These are phyloP conservation scores for Forsythia suspensa DNA, from an alignment of 257 asterid genomes.

Conservation along the genomic window DNA sequence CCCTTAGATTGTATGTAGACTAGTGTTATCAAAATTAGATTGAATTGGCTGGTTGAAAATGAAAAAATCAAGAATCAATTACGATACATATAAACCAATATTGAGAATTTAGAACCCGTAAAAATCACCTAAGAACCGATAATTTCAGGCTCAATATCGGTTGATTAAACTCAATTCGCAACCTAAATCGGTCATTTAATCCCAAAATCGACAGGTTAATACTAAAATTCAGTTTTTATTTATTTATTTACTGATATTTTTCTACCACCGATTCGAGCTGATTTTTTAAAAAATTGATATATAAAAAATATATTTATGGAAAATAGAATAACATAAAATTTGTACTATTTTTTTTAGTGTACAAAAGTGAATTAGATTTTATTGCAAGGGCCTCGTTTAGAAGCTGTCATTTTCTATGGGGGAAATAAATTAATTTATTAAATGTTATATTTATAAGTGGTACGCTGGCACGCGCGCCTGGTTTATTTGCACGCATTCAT, in stretches of 20 bases:
- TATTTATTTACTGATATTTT: no score
- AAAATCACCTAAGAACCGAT: background rate
- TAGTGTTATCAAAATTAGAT: background rate
- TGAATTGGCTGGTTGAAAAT: background rate
- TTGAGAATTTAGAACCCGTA: background rate
- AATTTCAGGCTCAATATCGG: background rate
- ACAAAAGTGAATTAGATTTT: slow-evolving; percentile 6
- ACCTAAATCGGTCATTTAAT: background rate
- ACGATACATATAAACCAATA: background rate
- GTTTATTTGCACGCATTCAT: slow-evolving; percentile 32
- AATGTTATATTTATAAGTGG: slow-evolving; percentile 7
- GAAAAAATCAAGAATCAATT: no score
- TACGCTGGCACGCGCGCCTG: slow-evolving; percentile 50
- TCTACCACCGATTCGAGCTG: no score
- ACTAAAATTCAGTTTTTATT: no score
- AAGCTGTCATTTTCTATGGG: slow-evolving; percentile 29
- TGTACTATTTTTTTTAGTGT: background rate
- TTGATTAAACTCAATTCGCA: no score
- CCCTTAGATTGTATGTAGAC: background rate
- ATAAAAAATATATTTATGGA: background rate
- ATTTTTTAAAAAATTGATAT: background rate
- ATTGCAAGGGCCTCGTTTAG: slow-evolving; percentile 10
- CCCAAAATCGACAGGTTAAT: no score
- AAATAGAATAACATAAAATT: background rate
- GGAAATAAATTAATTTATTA: slow-evolving; percentile 7